Conservation (phyloP, 495 filamentous ascomycete genomes). For the Clohesyomyces aquaticus region DNA sequence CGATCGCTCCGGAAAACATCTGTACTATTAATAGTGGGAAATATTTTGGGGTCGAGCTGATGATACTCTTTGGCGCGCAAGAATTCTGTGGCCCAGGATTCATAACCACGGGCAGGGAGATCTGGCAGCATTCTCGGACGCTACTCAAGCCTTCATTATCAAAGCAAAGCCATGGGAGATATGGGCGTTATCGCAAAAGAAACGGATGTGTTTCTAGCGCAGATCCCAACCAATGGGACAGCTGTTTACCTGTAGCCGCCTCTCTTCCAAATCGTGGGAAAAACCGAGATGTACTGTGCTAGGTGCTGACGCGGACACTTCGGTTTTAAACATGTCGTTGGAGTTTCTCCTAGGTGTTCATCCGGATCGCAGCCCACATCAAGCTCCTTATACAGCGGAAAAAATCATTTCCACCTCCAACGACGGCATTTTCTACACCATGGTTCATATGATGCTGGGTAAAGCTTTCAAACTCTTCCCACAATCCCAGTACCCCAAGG, state of each 20-base stretch:
- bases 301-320: no score
- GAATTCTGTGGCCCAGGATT: constrained; percentile 20
- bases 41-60: constrained; percentile 3
- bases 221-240: no score
- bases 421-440: constrained; percentile 5
- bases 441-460: constrained; percentile 16
- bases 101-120: constrained; percentile 15
- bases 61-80: constrained; percentile 13
- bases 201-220: no score
- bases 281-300: no score
- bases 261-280: no score
- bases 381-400: constrained; percentile 4
- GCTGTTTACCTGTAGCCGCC: no score
- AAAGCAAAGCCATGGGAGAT: not conserved
- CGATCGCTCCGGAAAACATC: constrained; percentile 17
- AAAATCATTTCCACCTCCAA: constrained; percentile 16
- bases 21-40: not conserved
- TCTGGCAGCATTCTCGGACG: constrained; percentile 3
- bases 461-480: constrained; percentile 6
- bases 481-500: not conserved
- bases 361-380: not conserved
- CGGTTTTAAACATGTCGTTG: no score
- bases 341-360: constrained; percentile 19
- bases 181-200: constrained; percentile 2
- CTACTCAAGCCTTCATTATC: constrained; percentile 8